Base-by-base conservation (phyloP, 306 rosid species). In the Senna siamea region DNA sequence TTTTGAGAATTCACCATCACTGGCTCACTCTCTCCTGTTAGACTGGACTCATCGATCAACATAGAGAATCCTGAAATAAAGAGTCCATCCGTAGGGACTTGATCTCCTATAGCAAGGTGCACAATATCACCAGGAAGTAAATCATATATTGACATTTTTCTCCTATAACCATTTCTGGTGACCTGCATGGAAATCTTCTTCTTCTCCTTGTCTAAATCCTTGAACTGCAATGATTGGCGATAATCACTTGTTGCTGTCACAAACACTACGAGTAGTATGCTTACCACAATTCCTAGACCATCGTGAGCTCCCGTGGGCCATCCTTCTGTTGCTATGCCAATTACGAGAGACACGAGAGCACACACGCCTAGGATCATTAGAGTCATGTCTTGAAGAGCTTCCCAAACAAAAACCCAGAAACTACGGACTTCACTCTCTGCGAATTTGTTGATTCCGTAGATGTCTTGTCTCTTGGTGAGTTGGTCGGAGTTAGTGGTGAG, bases 251-350 rank as follows among this genome's bases (percentile, higher is more conserved):
- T 81, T 74, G 98, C 98, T 7, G 97, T 93, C 58, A 93, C 97
- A 68, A 91, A 84, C 32, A 93, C 98, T 20, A 93, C 98, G 38
- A 93, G 75, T 18, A 93, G 77, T 84, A 93, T 93, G 77, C 98
- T 93, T 14, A 93, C 94, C 48, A 84, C 98, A 2, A 93, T 91
- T 72, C 98, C 98, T 40, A 93, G 93, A n/a, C 98, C 98, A 65
- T 93, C 97, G 54, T 93, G 97, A 22, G 98, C 90, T n/a, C 97
- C 98, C 18, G 76, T 68, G 2, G 98, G 98, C 97, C 98, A 93
- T 28, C 97, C 98, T 83, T 91, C 98, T 5, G 84, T 89, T 46
- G 78, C 78, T 63, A 91, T 77, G 18, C 98, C 98, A 20, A 93
- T 92, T 2, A 84, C 32, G 53, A 93, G 74, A 22, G 98, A 93